Evolutionary conservation across 1,284 basidiomycete genomes (phyloP), one percentile per base, ranked within the genome.

Genomic region (Trichosporon inkin): DNA sequence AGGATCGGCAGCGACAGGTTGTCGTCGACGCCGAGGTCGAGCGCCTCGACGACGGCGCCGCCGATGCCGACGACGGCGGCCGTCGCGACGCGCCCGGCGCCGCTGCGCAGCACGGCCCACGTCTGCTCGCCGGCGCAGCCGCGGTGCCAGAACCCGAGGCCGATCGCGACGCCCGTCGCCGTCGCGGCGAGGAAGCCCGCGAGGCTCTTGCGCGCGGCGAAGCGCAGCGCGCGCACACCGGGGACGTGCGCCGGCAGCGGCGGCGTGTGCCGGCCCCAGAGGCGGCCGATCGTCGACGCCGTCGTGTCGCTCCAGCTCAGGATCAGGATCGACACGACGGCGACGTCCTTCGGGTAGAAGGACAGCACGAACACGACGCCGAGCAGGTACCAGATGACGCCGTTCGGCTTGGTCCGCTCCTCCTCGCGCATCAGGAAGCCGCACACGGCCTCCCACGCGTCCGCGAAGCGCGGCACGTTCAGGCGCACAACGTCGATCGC

Each of bases 301-400:
- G 90, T 86, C 0, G 95, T 98, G 79, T 99, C 95, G 3, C 92
- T 93, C 91, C 95, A 97, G 28, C 93, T 94, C 47, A 99, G 86
- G 90, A 92, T 90, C 65, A 95, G 82, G 68, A 96, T 88, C 3
- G 92, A 85, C 13, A 94, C 86, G 17, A 89, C 86, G 22, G 92
- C 92, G 37, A 97, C 83, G 70, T 96, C 93, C 56, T 88, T 81
- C 0, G 93, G 92, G 69, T 91, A 90, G 62, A 88, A 80, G 1
- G 84, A 79, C 19, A 99, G 83, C 34, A 87, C 89, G 71, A 88
- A 85, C 64, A 93, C 85, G 67, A 92, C 92, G 17, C 95, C 95
- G 32, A 95, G 78, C 56, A 98, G 87, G 76, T 98, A 99, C 90
- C 92, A 98, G 49, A 97, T 86, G 32, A 95, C 92, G 4, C 95